Conservation (phyloP, 805 yeast genomes). For the Saccharomycopsis fermentans region DNA sequence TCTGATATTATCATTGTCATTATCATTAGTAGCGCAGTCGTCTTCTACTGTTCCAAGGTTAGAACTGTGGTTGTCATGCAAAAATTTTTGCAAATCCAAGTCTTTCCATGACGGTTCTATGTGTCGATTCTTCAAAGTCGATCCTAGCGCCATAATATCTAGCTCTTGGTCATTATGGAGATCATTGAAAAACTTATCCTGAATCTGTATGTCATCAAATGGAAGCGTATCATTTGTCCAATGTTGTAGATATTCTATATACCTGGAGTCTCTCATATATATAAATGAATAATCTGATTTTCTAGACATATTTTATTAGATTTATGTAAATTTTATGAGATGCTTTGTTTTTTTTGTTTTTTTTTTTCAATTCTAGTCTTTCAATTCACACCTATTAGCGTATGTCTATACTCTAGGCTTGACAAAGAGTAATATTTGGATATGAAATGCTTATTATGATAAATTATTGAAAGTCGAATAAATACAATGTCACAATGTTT, state of each 20-base stretch:
- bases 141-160: slow-evolving; percentile 21
- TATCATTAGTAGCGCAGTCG: not conserved
- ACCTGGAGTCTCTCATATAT: slow-evolving; percentile 24
- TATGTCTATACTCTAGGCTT: no score
- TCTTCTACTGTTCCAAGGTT: not conserved
- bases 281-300: slow-evolving; percentile 18
- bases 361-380: no score
- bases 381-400: no score
- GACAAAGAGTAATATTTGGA: no score
- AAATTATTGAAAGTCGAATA: no score
- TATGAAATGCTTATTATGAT: no score
- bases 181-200: slow-evolving; percentile 12
- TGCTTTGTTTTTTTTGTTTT: no score
- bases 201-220: slow-evolving; percentile 22
- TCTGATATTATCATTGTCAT: not conserved
- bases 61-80: slow-evolving; percentile 18
- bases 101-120: slow-evolving; percentile 24
- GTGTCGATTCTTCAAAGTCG: slow-evolving; percentile 14
- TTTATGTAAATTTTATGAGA: not conserved
- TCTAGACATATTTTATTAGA: slow-evolving; percentile 8
- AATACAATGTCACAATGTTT: no score
- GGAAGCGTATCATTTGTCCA: slow-evolving; percentile 25
- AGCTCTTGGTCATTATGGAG: not conserved
- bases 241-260: slow-evolving; percentile 26
- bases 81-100: slow-evolving; percentile 21